A percentile compares a stretch with the other conserved stretches of the same genome.
Evolutionary conservation across 768 basidiomycete genomes (phyloP).

Genomic region (Lyophyllum shimeji): DNA sequence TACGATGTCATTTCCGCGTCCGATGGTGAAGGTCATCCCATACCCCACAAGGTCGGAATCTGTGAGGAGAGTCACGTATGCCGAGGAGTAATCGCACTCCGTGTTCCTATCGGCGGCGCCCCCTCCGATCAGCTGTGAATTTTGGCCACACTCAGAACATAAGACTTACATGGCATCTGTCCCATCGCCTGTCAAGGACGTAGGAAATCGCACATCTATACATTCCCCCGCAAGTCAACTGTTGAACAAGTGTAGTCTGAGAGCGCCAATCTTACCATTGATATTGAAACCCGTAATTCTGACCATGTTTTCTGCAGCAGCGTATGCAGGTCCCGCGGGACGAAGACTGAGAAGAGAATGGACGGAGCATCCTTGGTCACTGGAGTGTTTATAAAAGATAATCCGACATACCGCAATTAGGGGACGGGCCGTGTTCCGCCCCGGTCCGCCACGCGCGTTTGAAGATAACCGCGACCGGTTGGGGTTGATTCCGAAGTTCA

Average conservation of each 20-base stretch:
- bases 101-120: constrained; percentile 65
- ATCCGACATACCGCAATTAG: neutral
- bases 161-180: constrained; percentile 85
- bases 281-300: constrained; percentile 59
- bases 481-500: too few species aligned
- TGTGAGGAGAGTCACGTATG: constrained; percentile 80
- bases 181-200: constrained; percentile 87
- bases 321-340: neutral
- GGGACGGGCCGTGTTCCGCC: neutral
- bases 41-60: constrained; percentile 79
- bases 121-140: neutral
- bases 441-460: constrained; percentile 2
- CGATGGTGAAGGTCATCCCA: constrained; percentile 94
- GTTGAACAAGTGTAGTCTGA: neutral
- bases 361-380: neutral
- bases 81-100: constrained; percentile 94
- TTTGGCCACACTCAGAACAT: neutral
- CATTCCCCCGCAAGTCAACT: neutral
- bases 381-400: neutral
- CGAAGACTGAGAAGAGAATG: neutral
- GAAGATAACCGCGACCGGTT: too few species aligned
- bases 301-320: constrained; percentile 20
- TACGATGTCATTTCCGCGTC: constrained; percentile 93
- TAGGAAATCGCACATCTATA: constrained; percentile 89
- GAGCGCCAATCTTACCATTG: constrained; percentile 41